A percentile compares a stretch with the other conserved stretches of the same genome.
Evolutionary conservation across 495 filamentous ascomycete species (phyloP).

Genomic region (Penicillium antarcticum): DNA sequence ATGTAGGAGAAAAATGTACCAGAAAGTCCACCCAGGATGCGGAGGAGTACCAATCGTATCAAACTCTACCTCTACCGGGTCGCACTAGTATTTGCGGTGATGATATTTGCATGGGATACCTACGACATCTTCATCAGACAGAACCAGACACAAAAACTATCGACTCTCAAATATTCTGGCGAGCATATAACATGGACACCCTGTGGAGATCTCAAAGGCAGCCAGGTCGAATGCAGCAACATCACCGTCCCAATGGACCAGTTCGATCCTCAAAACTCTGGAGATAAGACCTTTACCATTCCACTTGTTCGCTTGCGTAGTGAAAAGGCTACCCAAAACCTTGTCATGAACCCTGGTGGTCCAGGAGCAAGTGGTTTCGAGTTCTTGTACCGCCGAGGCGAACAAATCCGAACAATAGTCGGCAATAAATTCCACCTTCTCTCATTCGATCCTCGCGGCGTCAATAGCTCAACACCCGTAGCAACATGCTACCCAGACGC

Average conservation of each 20-base stretch:
- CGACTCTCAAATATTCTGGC: slow-evolving; percentile 20
- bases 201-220: slow-evolving; percentile 31
- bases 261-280: slow-evolving; percentile 27
- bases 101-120: background rate
- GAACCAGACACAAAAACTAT: background rate
- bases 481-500: slow-evolving; percentile 35
- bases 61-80: background rate
- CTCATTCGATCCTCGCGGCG: slow-evolving; percentile 43
- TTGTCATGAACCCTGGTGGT: slow-evolving; percentile 46
- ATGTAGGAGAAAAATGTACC: slow-evolving; percentile 1
- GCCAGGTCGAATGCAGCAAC: slow-evolving; percentile 22
- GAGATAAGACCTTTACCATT: slow-evolving; percentile 34
- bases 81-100: too few relatives aligned
- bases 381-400: slow-evolving; percentile 30
- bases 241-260: slow-evolving; percentile 43
- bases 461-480: slow-evolving; percentile 35
- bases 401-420: slow-evolving; percentile 29
- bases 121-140: background rate
- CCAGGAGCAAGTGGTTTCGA: slow-evolving; percentile 39
- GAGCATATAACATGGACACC: slow-evolving; percentile 34
- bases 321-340: slow-evolving; percentile 33
- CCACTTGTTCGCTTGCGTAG: slow-evolving; percentile 41
- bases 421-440: slow-evolving; percentile 44
- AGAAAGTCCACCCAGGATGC: background rate
- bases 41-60: background rate